Percentiles rank a stretch among this genome's conserved stretches.
Conservation (phyloP, 179 eudicot species). For the Heliamphora pulchella region DNA sequence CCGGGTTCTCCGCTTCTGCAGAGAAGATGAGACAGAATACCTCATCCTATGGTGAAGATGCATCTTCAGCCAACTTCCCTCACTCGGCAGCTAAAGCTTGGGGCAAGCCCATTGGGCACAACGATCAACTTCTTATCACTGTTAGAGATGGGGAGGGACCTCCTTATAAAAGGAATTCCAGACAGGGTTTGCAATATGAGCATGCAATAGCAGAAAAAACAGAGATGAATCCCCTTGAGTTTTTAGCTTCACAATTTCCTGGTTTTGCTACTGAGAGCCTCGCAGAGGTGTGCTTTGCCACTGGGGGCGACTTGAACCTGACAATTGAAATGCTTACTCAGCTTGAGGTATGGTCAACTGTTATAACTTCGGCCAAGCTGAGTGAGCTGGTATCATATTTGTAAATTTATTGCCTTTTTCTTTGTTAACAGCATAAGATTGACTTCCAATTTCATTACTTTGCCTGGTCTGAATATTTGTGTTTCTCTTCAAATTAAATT, state of each 20-base stretch:
- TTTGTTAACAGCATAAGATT: too few species aligned
- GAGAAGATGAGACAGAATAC: constrained; percentile 40
- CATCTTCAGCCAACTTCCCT: constrained; percentile 39
- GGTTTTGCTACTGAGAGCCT: constrained; percentile 94
- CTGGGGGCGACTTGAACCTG: constrained; percentile 68
- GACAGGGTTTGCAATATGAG: constrained; percentile 37
- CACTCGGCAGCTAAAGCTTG: constrained; percentile 43
- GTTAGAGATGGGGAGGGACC: constrained; percentile 28
- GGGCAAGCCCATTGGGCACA: constrained; percentile 41
- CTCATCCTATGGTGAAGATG: constrained; percentile 43
- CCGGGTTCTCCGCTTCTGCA: constrained; percentile 37
- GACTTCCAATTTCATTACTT: too few species aligned
- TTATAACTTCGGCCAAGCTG: constrained; percentile 11
- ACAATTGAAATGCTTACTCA: constrained; percentile 90
- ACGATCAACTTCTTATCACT: constrained; percentile 44
- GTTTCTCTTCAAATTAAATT: too few species aligned
- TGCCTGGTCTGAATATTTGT: too few species aligned
- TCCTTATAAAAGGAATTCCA: constrained; percentile 32
- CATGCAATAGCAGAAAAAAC: constrained; percentile 34
- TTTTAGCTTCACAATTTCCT: constrained; percentile 82
- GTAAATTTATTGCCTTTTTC: neutral
- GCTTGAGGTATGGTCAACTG: constrained; percentile 68
- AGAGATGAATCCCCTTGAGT: constrained; percentile 56
- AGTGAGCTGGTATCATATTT: neutral
- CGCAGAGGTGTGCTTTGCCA: constrained; percentile 79